Conservation (phyloP, 1,284 basidiomycete species). For the Pseudozyma tsukubaensis region DNA sequence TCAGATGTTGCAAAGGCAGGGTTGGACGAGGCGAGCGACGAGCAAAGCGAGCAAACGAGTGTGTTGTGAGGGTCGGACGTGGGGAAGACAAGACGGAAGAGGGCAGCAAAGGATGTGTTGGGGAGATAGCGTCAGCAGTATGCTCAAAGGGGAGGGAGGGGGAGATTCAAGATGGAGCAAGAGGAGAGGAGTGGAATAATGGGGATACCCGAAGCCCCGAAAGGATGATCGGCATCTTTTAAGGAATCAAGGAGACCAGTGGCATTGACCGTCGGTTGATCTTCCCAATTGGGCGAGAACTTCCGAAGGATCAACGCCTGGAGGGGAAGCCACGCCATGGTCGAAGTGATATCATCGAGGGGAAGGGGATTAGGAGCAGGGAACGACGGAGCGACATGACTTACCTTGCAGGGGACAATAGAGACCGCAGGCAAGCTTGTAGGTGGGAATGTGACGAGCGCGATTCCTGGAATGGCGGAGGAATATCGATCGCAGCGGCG, state of each 20-base stretch:
- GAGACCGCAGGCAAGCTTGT: constrained; percentile 21
- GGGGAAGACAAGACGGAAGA: neutral
- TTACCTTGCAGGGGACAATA: constrained; percentile 30
- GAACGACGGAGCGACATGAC: constrained; percentile 1
- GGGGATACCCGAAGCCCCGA: constrained; percentile 3
- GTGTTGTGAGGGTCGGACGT: constrained; percentile 15
- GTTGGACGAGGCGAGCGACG: neutral
- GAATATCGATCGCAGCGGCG: constrained; percentile 41
- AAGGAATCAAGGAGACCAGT: constrained; percentile 6
- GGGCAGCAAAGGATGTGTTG: constrained; percentile 2
- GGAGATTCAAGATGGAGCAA: constrained; percentile 6
- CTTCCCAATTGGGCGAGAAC: neutral
- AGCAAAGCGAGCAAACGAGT: constrained; percentile 12
- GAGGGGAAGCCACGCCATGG: neutral
- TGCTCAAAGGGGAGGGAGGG: constrained; percentile 1
- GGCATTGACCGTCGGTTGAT: constrained; percentile 15
- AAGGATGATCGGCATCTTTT: constrained; percentile 13
- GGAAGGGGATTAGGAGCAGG: neutral
- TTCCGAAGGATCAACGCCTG: neutral
- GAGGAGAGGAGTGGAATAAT: constrained; percentile 26
- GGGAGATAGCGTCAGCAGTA: constrained; percentile 19
- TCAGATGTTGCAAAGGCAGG: constrained; percentile 2
- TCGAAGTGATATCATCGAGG: constrained; percentile 4
- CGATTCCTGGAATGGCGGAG: constrained; percentile 33
- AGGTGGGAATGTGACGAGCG: constrained; percentile 39